Base-by-base conservation (phyloP, 129 eudicot species). In the Escallonia rubra region DNA sequence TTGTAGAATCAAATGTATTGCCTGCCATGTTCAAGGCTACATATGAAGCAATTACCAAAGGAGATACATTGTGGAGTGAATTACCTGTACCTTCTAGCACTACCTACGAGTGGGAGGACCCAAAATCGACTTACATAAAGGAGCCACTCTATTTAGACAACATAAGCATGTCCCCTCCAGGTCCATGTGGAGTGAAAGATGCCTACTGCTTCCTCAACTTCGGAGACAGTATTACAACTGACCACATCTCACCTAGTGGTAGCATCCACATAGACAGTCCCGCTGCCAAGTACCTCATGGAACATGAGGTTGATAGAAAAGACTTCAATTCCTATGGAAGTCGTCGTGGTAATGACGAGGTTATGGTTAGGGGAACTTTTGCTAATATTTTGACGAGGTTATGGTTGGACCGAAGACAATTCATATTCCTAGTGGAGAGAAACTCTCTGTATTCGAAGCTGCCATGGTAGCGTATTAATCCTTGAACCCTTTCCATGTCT, bases 361-460 rank as follows among this genome's bases (percentile, higher is more conserved):
- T 66, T 16, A 77, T 77, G 81, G 77, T 45, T 16, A 71, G 81
- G 23, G 81, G 76, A 10, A 70, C 76, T 41, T 76, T 70, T 58
- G 76, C 58, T 42, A 76, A 76, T 23, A 23, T n/a, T n/a, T n/a
- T 46, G 49, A 77, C 39, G 77, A 77, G 63, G 73, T 66, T 16
- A 77, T 77, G 81, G 76, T 58, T 57, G 81, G 72, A 13, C 76
- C 76, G 4, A 57, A 76, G 45, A 70, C 81, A 43, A 50, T 70
- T 58, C 76, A 70, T 64, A 58, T 58, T 42, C 72, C 81, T 10
- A 70, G 66, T 47, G 75, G 70, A 53, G 71, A 68, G 41, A 62
- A 69, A 65, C 65, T 69, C 3, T 55, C 47, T 51, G 60, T 68
- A 47, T 75, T 68, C 53, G 80, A 75, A 68, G 80, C 71, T 40